These are phyloP conservation scores for Fusarium chaquense DNA, from an alignment of 2,329 filamentous ascomycete species.

Conservation along the genomic window DNA sequence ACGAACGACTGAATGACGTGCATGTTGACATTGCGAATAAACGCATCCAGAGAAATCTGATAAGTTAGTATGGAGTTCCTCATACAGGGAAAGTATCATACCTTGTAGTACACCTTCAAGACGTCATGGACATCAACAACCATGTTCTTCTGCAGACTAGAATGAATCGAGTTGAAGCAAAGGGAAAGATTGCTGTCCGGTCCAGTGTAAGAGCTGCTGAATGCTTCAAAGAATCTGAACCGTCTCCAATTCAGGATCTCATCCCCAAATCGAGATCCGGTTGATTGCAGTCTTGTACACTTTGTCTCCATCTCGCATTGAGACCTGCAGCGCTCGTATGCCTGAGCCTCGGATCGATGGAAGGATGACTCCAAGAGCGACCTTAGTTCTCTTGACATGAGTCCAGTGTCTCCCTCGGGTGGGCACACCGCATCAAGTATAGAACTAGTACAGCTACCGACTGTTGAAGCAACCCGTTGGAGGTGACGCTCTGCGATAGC, in stretches of 20 bases:
- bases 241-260: constrained; percentile 39
- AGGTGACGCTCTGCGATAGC: constrained; percentile 46
- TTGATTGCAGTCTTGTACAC: constrained; percentile 37
- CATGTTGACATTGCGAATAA: constrained; percentile 42
- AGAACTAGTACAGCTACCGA: constrained; percentile 26
- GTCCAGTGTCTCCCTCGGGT: constrained; percentile 12
- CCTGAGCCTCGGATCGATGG: background rate
- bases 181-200: background rate
- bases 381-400: constrained; percentile 35
- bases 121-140: constrained; percentile 53
- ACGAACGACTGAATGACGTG: constrained; percentile 34
- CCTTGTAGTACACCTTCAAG: constrained; percentile 55
- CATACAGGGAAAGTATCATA: constrained; percentile 11
- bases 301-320: constrained; percentile 27
- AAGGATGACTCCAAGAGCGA: constrained; percentile 10
- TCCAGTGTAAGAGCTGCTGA: background rate
- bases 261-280: constrained; percentile 41
- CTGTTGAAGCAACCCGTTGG: constrained; percentile 20
- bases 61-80: background rate
- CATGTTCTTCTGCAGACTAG: constrained; percentile 44
- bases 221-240: constrained; percentile 34
- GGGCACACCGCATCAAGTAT: constrained; percentile 41
- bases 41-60: constrained; percentile 47
- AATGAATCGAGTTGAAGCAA: constrained; percentile 26
- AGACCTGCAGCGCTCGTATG: constrained; percentile 4